A percentile compares a stretch with the other conserved stretches of the same genome.
These are phyloP conservation scores for Cadophora luteo-olivacea DNA, from an alignment of 2,329 filamentous ascomycete species.

Conservation along the genomic window DNA sequence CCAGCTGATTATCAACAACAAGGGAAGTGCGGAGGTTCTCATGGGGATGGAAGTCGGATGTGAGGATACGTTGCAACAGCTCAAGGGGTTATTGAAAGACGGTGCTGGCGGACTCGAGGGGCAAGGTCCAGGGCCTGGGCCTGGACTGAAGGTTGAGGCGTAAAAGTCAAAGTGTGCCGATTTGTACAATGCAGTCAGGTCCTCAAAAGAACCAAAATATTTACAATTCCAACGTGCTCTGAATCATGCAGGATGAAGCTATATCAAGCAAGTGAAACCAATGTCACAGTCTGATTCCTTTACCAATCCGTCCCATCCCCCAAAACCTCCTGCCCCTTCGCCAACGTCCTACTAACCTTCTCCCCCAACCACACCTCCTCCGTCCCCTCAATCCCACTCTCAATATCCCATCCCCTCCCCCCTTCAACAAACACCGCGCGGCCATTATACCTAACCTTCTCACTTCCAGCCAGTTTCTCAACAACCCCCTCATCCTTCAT, in stretches of 20 bases:
- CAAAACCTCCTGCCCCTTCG: conserved; percentile 26
- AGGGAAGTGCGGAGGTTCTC: conserved; percentile 30
- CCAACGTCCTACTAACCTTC: conserved; percentile 23
- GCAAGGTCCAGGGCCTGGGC: conserved; percentile 2
- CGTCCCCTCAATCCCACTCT: conserved; percentile 27
- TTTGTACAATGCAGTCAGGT: not conserved
- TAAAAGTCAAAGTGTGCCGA: not conserved
- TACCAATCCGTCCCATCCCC: conserved; percentile 28
- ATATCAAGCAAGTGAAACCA: not conserved
- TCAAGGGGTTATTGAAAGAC: conserved; percentile 30
- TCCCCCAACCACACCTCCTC: conserved; percentile 29
- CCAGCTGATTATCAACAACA: conserved; percentile 35
- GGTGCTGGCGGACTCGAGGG: not conserved
- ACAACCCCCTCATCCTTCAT: conserved; percentile 47
- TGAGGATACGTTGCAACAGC: conserved; percentile 34
- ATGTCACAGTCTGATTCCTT: too few species aligned
- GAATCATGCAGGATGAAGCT: too few species aligned
- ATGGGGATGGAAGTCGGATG: conserved; percentile 37
- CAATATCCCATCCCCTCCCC: conserved; percentile 29
- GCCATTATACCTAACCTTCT: conserved; percentile 46
- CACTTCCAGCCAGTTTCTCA: not conserved
- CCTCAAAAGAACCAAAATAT: not conserved
- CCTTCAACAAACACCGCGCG: conserved; percentile 56
- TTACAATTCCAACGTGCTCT: not conserved
- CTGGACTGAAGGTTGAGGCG: conserved; percentile 2